Percentiles rank a stretch among this genome's conserved stretches.
Conservation (phyloP, 139 green algal genomes). For the Microglena sp. region DNA sequence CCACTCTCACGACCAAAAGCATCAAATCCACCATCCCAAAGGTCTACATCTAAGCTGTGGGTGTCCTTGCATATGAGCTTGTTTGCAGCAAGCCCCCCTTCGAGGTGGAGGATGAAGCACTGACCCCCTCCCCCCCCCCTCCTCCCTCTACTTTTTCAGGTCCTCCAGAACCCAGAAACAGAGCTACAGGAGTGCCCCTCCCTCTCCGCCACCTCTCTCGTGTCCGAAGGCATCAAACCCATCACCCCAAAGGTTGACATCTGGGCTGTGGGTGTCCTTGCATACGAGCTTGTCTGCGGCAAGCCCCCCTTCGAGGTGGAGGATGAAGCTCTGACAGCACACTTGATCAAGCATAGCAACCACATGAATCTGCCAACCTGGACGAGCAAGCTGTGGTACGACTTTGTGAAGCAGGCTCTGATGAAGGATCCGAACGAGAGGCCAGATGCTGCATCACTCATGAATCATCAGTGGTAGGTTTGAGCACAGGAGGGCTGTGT, state of each 20-base stretch:
- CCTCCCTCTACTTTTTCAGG: no score
- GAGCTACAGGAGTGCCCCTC: conserved; percentile 41
- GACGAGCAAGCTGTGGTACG: conserved; percentile 15
- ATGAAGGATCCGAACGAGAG: conserved; percentile 49
- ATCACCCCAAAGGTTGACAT: conserved; percentile 59
- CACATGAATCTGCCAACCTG: conserved; percentile 35
- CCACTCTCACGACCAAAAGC: conserved; percentile 32
- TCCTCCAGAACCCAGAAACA: conserved; percentile 51
- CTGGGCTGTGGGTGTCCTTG: conserved; percentile 74
- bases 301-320: conserved; percentile 55
- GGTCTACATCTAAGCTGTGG: conserved; percentile 70
- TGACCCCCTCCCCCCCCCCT: conserved; percentile 56
- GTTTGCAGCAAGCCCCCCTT: conserved; percentile 53
- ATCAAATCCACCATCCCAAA: conserved; percentile 51
- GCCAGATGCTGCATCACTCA: conserved; percentile 48
- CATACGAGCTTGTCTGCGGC: conserved; percentile 72
- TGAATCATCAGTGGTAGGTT: conserved; percentile 67
- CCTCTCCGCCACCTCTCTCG: conserved; percentile 22
- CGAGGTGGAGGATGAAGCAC: conserved; percentile 56
- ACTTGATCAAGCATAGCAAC: conserved; percentile 60
- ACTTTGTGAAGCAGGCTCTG: conserved; percentile 47
- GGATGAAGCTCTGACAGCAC: conserved; percentile 57
- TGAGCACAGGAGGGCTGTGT: no score
- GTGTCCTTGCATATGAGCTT: conserved; percentile 77
- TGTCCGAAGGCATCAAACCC: conserved; percentile 35